Evolutionary conservation across 805 yeast species (phyloP).

Genomic region (Trichomonascus vanleenenianus): DNA sequence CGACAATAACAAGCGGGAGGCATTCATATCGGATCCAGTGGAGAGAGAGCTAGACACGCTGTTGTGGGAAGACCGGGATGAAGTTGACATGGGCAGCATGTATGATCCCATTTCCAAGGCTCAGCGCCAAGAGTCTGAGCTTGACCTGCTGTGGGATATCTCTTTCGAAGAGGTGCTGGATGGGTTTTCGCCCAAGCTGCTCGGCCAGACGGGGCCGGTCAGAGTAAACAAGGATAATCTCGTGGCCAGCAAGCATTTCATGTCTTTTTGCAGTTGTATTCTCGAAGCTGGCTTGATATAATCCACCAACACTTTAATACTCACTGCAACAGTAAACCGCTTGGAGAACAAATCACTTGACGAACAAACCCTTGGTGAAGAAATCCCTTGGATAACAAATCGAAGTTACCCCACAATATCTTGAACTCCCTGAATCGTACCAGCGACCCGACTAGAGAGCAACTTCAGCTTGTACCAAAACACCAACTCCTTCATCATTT

Average conservation of each 20-base stretch:
- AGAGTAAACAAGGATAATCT: too few relatives aligned
- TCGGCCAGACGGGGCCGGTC: too few relatives aligned
- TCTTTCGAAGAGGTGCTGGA: slow-evolving; percentile 5
- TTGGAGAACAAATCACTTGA: too few relatives aligned
- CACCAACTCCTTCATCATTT: slow-evolving; percentile 1
- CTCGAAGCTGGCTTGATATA: too few relatives aligned
- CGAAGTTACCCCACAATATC: not conserved
- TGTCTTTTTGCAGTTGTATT: too few relatives aligned
- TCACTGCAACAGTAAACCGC: too few relatives aligned
- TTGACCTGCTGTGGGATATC: slow-evolving; percentile 10
- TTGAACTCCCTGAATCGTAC: not conserved
- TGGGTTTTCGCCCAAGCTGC: not conserved
- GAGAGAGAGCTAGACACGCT: slow-evolving; percentile 2
- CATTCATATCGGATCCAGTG: not conserved
- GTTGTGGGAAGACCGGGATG: slow-evolving; percentile 11
- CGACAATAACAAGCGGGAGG: too few relatives aligned
- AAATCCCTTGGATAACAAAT: too few relatives aligned
- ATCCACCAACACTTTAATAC: too few relatives aligned
- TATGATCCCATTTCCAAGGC: slow-evolving; percentile 4
- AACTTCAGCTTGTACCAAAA: slow-evolving; percentile 7
- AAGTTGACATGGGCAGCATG: slow-evolving; percentile 4
- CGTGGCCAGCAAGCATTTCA: too few relatives aligned
- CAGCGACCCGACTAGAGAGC: slow-evolving; percentile 1
- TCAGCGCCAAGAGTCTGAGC: slow-evolving; percentile 10
- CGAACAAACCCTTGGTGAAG: too few relatives aligned